These are phyloP conservation scores for Thymus mandschuricus DNA, from an alignment of 257 asterid species.

Conservation along the genomic window DNA sequence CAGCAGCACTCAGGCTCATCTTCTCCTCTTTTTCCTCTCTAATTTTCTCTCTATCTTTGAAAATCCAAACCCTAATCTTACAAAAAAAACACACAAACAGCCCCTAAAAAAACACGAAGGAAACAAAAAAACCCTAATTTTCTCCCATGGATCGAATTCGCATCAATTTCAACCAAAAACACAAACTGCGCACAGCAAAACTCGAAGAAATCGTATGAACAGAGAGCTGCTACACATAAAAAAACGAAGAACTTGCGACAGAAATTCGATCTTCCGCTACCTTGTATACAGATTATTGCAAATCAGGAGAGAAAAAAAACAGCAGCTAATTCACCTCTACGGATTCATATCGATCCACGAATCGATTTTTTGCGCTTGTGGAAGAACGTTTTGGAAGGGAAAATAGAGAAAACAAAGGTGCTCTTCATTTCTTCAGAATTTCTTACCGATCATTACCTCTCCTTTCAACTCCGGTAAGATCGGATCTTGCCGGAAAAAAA, in stretches of 20 bases:
- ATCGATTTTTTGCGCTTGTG: slow-evolving; percentile 53
- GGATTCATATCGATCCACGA: slow-evolving; percentile 11
- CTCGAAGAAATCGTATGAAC: background rate
- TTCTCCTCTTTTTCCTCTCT: slow-evolving; percentile 34
- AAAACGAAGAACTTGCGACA: background rate
- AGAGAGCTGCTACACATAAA: background rate
- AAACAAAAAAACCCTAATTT: slow-evolving; percentile 3
- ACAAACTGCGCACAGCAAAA: background rate
- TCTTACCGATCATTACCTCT: slow-evolving; percentile 34
- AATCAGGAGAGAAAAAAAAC: slow-evolving; percentile 1
- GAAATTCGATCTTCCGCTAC: slow-evolving; percentile 5
- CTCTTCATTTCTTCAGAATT: slow-evolving; percentile 49
- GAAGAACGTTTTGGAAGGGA: slow-evolving; percentile 50
- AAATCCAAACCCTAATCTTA: slow-evolving; percentile 18
- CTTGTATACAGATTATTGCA: background rate
- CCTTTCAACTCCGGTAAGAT: slow-evolving; percentile 31
- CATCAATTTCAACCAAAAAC: background rate
- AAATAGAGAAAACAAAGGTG: slow-evolving; percentile 39
- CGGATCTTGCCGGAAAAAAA: slow-evolving; percentile 42
- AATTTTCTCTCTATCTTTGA: slow-evolving; percentile 6
- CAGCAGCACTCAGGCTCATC: slow-evolving; percentile 54
- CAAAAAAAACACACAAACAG: background rate
- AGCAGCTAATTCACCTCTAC: background rate
- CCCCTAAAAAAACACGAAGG: background rate
- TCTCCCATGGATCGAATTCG: slow-evolving; percentile 14